A percentile compares a stretch with the other conserved stretches of the same genome.
These are phyloP conservation scores for Paramecium caudatum DNA, from an alignment of 73 alveolate species.

Conservation along the genomic window DNA sequence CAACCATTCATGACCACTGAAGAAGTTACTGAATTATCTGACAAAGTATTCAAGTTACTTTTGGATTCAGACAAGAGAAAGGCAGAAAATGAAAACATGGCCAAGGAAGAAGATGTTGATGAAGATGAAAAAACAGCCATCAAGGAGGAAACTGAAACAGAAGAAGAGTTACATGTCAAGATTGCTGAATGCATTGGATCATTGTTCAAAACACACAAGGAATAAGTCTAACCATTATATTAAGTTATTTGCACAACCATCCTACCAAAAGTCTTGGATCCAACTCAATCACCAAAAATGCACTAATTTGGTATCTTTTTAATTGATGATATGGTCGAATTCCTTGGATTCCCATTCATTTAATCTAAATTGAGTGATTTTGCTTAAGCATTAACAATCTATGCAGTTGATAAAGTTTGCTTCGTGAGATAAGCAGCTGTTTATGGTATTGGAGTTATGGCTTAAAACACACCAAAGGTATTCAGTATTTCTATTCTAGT, in stretches of 20 bases:
- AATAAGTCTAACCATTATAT: slow-evolving; percentile 60
- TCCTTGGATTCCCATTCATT: slow-evolving; percentile 88
- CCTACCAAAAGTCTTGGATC: slow-evolving; percentile 77
- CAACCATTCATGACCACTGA: slow-evolving; percentile 74
- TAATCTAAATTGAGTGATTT: slow-evolving; percentile 80
- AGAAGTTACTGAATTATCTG: slow-evolving; percentile 77
- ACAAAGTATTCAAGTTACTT: slow-evolving; percentile 76
- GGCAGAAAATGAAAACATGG: slow-evolving; percentile 80
- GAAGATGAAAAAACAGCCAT: slow-evolving; percentile 82
- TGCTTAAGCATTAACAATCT: slow-evolving; percentile 83
- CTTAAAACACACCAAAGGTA: slow-evolving; percentile 77
- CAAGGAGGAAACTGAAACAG: slow-evolving; percentile 87
- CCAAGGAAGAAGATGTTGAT: slow-evolving; percentile 85
- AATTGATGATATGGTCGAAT: slow-evolving; percentile 97
- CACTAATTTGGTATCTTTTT: slow-evolving; percentile 95
- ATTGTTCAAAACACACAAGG: slow-evolving; percentile 90
- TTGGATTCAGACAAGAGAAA: slow-evolving; percentile 85
- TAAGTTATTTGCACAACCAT: slow-evolving; percentile 67
- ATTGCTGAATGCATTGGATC: slow-evolving; percentile 90
- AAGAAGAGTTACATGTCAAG: slow-evolving; percentile 86
- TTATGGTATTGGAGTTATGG: slow-evolving; percentile 97
- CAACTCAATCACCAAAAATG: slow-evolving; percentile 74
- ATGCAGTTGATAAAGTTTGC: slow-evolving; percentile 83
- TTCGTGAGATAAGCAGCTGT: slow-evolving; percentile 96
- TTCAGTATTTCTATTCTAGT: neutral